A percentile compares a stretch with the other conserved stretches of the same genome.
Evolutionary conservation across 1,284 basidiomycete species (phyloP).

Genomic region (Boletellus dicymbophilus): DNA sequence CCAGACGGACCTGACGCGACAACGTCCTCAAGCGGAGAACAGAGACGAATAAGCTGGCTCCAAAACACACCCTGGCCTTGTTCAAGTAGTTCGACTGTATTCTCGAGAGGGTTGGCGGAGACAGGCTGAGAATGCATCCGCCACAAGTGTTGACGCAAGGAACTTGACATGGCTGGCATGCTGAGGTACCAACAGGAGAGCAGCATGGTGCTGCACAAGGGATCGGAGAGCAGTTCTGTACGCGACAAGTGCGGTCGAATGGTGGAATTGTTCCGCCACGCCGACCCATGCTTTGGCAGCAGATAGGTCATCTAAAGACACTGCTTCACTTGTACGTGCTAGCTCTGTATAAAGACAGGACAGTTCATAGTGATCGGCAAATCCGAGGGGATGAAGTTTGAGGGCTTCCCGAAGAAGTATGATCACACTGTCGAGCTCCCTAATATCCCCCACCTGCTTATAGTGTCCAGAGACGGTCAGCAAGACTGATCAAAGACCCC

Average conservation of each 20-base stretch:
- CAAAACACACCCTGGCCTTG: slow-evolving; percentile 1
- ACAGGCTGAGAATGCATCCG: slow-evolving; percentile 1
- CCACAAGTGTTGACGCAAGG: not conserved
- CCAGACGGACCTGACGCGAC: not conserved
- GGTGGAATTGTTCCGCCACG: not conserved
- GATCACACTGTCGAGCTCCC: not conserved
- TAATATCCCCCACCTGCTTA: not conserved
- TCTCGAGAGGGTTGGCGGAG: not conserved
- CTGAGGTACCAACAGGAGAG: slow-evolving; percentile 4
- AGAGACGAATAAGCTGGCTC: not conserved
- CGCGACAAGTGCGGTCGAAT: slow-evolving; percentile 3
- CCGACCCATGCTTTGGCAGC: slow-evolving; percentile 1
- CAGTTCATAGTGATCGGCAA: not conserved
- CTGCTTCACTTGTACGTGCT: not conserved
- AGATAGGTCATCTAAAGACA: not conserved
- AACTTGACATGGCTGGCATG: not conserved
- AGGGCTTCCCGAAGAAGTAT: not conserved
- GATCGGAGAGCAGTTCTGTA: slow-evolving; percentile 4
- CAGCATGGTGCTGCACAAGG: not conserved
- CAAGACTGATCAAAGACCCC: not conserved
- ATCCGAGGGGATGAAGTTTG: not conserved
- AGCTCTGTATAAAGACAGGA: slow-evolving; percentile 3
- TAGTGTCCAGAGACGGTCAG: not conserved
- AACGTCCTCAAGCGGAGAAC: not conserved
- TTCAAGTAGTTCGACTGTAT: slow-evolving; percentile 1